Base-by-base conservation (phyloP, 2,329 filamentous ascomycete species). In the Tolypocladium endophyticum region DNA sequence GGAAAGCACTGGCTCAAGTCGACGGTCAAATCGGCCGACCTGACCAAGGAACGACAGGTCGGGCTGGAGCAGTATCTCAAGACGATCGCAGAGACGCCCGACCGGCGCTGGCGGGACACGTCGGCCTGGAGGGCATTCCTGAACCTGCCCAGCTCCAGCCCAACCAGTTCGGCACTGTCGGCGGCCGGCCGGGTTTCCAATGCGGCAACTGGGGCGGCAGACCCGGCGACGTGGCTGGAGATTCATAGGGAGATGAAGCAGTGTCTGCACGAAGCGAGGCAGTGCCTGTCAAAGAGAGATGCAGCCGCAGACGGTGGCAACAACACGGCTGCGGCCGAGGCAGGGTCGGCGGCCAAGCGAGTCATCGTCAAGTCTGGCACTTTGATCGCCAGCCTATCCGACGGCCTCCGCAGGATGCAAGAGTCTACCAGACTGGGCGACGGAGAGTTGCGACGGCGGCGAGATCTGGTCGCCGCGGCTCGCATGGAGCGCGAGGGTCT, bases 1-100 rank as follows among this genome's bases (percentile, higher is more conserved):
- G 76, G 76, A 18, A 94, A 94, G 71, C 85, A 86, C 55, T 94
- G 89, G 89, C 83, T 93, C 69, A 84, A 87, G 61, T 85, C 85
- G 12, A 92, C 89, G 4, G 79, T 89, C 58, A 83, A 80, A 59
- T 89, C 85, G 11, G 79, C 87, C 25, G 83, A 87, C 56, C 80
- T 91, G 53, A 87, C 89, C 33, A 87, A 90, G 69, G 76, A 84
- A 63, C 85, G 90, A n/a, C 85, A 89, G 52, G 68, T 73, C 16
- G 85, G 80, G 0, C 79, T 94, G 12, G 88, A 93, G 70, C 73
- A 76, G 53, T 94, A 93, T 73, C 78, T 94, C 3, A 82, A 83
- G 57, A 82, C 83, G 45, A 88, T 94, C 61, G 87, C 90, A 56
- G 85, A 85, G 61, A 81, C 83, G 4, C 85, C 87, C n/a, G 89